Evolutionary conservation across 345 rosid genomes (phyloP), one percentile per base, ranked within the genome.

Genomic region (Balakata baccata): DNA sequence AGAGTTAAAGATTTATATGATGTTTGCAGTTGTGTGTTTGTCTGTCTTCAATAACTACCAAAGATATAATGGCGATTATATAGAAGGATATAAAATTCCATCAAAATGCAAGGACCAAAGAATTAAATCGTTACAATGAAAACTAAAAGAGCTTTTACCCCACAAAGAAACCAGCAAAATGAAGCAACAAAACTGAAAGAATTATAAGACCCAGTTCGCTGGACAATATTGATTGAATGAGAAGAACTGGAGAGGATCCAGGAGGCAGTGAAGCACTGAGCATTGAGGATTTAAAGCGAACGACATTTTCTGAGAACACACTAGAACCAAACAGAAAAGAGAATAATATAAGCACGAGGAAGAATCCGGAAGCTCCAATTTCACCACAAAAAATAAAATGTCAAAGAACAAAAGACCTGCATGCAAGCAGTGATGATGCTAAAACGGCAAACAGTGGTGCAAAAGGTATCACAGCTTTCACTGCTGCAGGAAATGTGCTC

Each of bases 371-470:
- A 39, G n/a, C n/a, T 22, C 22, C 18, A 29, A 60, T 46, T 37
- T 39, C 61, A 66, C 4, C 11, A 58, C 8, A 29, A 34, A 45
- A 45, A 57, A 54, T 18, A 9, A 68, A 70, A 65, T 34, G 34
- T 11, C 38, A 29, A 77, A 71, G 20, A 20, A 65, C 11, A 7
- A 63, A 62, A 43, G 68, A 89, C 94, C 89, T 89, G 89, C 90
- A 83, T 23, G 94, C 90, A 68, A 89, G 88, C 49, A 89, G 73
- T 7, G 90, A 85, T 63, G 89, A 79, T 50, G 75, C 17, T 83
- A 89, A 79, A 70, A 88, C 92, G 18, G 90, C 88, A 77, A 81
- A 84, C 16, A 90, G 78, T 0, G 92, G 92, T 3, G 94, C 80
- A 41, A 86, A 85, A 71, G 92, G 92, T 29, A 69, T 83, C 72